Percentiles rank a stretch among this genome's conserved stretches.
These are phyloP conservation scores for Euphorbia schlechtendalii DNA, from an alignment of 441 rosid genomes.

Conservation along the genomic window DNA sequence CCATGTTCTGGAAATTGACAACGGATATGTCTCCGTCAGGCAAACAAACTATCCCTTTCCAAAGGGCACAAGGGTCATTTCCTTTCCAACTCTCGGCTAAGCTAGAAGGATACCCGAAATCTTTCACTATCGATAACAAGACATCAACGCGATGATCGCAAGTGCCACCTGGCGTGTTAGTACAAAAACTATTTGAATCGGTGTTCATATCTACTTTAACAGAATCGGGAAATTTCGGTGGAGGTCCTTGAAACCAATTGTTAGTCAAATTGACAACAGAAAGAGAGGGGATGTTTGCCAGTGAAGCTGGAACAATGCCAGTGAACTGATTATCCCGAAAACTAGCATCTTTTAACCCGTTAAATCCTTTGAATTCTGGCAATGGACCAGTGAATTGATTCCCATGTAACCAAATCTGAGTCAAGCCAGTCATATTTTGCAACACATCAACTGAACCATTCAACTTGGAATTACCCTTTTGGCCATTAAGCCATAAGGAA, in stretches of 20 bases:
- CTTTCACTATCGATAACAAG: conserved; percentile 27
- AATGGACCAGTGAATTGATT: conserved; percentile 44
- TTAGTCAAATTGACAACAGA: conserved; percentile 28
- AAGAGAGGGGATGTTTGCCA: conserved; percentile 25
- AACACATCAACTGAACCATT: conserved; percentile 32
- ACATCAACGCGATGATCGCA: conserved; percentile 32
- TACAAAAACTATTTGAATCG: conserved; percentile 34
- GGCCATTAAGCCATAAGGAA: conserved; percentile 32
- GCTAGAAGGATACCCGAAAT: conserved; percentile 30
- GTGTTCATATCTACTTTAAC: conserved; percentile 17
- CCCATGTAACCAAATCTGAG: conserved; percentile 26
- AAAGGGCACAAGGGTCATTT: conserved; percentile 35
- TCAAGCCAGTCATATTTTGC: conserved; percentile 31
- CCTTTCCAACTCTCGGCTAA: conserved; percentile 39
- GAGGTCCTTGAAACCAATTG: conserved; percentile 42
- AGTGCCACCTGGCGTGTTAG: conserved; percentile 23
- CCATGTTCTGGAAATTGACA: conserved; percentile 32
- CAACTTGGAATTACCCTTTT: conserved; percentile 16
- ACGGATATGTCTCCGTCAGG: conserved; percentile 25
- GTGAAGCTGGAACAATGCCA: conserved; percentile 34
- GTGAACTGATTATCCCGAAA: conserved; percentile 41
- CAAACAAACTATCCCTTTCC: conserved; percentile 34
- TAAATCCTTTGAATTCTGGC: conserved; percentile 31
- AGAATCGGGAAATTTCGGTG: conserved; percentile 24
- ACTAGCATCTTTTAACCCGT: conserved; percentile 19